Evolutionary conservation across 208 protist species (phyloP).

Genomic region (Phytomonas sp.): DNA sequence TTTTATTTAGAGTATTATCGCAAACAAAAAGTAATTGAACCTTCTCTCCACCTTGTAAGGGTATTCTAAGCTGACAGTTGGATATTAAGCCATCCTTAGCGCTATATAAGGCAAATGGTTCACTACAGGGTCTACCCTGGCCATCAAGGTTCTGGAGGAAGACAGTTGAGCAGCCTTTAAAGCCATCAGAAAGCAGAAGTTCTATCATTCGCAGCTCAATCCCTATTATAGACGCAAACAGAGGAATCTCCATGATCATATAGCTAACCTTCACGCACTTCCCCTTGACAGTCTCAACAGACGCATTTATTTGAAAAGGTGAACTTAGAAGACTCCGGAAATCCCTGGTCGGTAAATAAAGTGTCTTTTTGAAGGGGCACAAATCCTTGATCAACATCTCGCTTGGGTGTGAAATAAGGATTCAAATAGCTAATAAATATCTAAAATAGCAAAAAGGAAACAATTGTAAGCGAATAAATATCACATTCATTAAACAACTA

Average conservation of each 20-base stretch:
- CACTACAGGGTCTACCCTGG: conserved; percentile 19
- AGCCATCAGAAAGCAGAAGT: neutral
- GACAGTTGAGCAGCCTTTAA: neutral
- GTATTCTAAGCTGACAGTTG: conserved; percentile 11
- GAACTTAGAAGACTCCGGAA: neutral
- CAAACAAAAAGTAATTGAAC: conserved; percentile 6
- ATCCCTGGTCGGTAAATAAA: neutral
- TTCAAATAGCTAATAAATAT: neutral
- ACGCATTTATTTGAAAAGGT: neutral
- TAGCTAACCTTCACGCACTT: neutral
- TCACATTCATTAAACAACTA: neutral
- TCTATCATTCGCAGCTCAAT: neutral
- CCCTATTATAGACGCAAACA: neutral
- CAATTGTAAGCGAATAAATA: neutral
- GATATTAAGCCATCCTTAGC: neutral
- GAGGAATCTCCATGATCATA: neutral
- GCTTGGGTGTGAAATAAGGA: neutral
- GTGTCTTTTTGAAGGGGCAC: neutral
- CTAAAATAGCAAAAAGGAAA: neutral
- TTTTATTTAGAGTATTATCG: conserved; percentile 6
- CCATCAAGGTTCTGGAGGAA: conserved; percentile 37
- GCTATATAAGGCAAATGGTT: conserved; percentile 22
- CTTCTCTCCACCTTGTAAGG: conserved; percentile 22
- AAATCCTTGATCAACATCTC: neutral
- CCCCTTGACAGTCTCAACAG: neutral